Evolutionary conservation across 2,329 filamentous ascomycete species (phyloP).

Genomic region (Parafenestella ontariensis): DNA sequence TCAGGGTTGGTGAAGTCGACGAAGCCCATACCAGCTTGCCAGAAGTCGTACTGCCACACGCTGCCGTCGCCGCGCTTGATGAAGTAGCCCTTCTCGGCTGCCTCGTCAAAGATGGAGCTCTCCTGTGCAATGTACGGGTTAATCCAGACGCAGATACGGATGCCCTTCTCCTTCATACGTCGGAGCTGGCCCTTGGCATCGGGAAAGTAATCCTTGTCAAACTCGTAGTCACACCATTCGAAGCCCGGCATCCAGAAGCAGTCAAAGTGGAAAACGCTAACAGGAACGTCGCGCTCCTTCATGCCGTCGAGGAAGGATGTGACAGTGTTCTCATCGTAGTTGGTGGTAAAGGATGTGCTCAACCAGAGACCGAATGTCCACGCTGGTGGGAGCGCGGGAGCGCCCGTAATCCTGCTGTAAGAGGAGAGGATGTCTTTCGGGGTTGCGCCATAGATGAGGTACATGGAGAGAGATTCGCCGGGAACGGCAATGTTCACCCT

Average conservation of each 20-base stretch:
- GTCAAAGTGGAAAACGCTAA: constrained; percentile 21
- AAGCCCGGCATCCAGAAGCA: constrained; percentile 21
- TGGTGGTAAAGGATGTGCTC: constrained; percentile 16
- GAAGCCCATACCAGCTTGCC: constrained; percentile 19
- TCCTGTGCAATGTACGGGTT: constrained; percentile 22
- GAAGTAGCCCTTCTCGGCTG: constrained; percentile 16
- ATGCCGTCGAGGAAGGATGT: constrained; percentile 18
- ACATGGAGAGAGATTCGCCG: constrained; percentile 16
- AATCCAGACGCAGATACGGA: constrained; percentile 16
- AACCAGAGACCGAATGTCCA: constrained; percentile 21
- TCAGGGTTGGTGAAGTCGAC: constrained; percentile 20
- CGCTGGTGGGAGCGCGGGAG: constrained; percentile 15
- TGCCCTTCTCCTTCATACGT: constrained; percentile 13
- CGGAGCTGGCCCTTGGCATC: constrained; percentile 13
- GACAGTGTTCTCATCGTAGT: constrained; percentile 20
- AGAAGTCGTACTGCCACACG: constrained; percentile 22
- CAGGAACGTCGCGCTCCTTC: constrained; percentile 14
- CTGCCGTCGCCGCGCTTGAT: constrained; percentile 16
- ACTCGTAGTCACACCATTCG: constrained; percentile 20
- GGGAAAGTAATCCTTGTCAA: constrained; percentile 18
- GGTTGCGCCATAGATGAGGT: constrained; percentile 14
- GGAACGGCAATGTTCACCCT: constrained; percentile 18
- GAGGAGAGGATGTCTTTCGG: constrained; percentile 13
- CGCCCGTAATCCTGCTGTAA: constrained; percentile 14
- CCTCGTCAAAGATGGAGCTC: constrained; percentile 17